A percentile compares a stretch with the other conserved stretches of the same genome.
These are phyloP conservation scores for Jackrogersella minutella DNA, from an alignment of 495 filamentous ascomycete species.

Conservation along the genomic window DNA sequence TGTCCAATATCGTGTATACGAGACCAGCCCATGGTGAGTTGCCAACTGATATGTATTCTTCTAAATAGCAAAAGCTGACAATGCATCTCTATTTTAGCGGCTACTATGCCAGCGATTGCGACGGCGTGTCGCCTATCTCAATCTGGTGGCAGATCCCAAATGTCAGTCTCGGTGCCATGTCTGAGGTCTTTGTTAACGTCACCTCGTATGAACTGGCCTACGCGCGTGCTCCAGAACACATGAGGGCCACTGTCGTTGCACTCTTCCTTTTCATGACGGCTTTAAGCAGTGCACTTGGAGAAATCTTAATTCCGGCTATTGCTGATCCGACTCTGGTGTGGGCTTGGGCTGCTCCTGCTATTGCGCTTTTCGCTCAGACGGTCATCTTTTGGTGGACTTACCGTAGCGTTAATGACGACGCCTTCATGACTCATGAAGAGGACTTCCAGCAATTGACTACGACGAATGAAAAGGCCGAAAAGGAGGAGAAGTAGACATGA, in stretches of 20 bases:
- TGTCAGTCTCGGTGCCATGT: constrained; percentile 57
- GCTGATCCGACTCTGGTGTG: constrained; percentile 61
- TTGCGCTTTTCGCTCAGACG: constrained; percentile 57
- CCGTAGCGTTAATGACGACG: constrained; percentile 54
- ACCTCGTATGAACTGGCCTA: constrained; percentile 72
- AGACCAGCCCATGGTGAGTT: constrained; percentile 57
- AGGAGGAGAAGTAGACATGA: constrained; percentile 3
- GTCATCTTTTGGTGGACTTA: constrained; percentile 59
- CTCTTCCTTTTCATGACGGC: constrained; percentile 63
- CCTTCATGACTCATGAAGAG: constrained; percentile 48
- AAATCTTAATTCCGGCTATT: constrained; percentile 62
- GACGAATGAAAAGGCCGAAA: not conserved
- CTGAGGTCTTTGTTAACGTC: constrained; percentile 68
- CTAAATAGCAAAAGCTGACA: constrained; percentile 6
- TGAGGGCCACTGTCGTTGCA: constrained; percentile 68
- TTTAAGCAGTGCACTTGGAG: constrained; percentile 61
- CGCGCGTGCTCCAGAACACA: constrained; percentile 65
- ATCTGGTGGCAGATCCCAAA: constrained; percentile 63
- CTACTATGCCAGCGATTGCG: constrained; percentile 54
- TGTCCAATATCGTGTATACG: constrained; percentile 72
- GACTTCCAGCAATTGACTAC: constrained; percentile 16
- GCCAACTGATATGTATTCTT: not conserved
- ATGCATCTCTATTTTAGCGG: constrained; percentile 38
- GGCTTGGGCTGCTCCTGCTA: constrained; percentile 62
- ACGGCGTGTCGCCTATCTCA: constrained; percentile 56